Evolutionary conservation across 1,139 yeast genomes (phyloP).

Genomic region (Diutina neorugosa): DNA sequence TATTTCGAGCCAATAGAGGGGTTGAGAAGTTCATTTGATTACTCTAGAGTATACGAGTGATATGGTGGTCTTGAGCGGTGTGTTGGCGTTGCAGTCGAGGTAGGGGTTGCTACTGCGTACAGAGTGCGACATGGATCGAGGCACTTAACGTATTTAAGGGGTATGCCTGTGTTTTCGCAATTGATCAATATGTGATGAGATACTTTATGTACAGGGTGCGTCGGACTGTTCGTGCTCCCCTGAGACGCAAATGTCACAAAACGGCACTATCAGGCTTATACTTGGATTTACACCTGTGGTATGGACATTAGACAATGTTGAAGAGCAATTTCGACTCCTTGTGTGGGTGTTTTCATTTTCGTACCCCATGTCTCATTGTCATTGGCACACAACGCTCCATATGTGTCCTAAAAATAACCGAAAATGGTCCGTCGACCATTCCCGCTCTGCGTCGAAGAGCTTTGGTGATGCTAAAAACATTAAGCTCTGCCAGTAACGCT

Average conservation of each 20-base stretch:
- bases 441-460: background rate
- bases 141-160: background rate
- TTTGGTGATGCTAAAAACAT: background rate
- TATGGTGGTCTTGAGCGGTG: background rate
- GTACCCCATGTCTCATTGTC: background rate
- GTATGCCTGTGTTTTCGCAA: background rate
- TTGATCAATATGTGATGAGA: background rate
- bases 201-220: background rate
- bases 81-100: background rate
- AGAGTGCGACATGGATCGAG: background rate
- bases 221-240: background rate
- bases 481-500: background rate
- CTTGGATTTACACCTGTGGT: background rate
- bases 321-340: background rate
- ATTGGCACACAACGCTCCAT: background rate
- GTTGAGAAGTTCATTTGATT: too few species aligned
- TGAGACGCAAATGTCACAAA: background rate
- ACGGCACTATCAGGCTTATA: background rate
- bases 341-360: background rate
- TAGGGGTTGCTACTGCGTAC: background rate
- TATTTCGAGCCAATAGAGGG: too few species aligned
- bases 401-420: background rate
- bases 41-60: too few species aligned
- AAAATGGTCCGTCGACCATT: background rate
- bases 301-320: background rate